Evolutionary conservation across 305 asterid species (phyloP).

Genomic region (Withania somnifera): DNA sequence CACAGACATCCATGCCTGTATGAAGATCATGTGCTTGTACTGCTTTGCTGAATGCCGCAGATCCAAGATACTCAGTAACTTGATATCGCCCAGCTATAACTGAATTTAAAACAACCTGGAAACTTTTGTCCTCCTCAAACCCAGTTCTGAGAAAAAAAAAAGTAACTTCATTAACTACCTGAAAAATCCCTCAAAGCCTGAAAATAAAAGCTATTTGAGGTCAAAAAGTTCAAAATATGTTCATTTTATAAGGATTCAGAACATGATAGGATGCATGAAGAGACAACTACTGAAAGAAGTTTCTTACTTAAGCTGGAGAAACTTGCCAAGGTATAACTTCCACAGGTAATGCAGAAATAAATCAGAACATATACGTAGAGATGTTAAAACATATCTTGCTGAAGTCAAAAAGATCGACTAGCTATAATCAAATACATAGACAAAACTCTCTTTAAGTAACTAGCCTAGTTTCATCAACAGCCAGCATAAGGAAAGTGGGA

Average conservation of each 20-base stretch:
- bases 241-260: neutral
- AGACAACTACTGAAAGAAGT: neutral
- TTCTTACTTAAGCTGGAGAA: neutral
- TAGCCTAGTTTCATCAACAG: neutral
- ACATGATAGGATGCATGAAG: neutral
- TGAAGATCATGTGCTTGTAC: conserved; percentile 89
- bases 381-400: neutral
- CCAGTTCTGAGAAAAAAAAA: conserved; percentile 55
- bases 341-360: neutral
- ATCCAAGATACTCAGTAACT: conserved; percentile 88
- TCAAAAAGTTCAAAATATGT: neutral
- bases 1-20: conserved; percentile 86
- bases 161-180: conserved; percentile 4
- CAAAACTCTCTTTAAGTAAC: neutral
- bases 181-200: neutral
- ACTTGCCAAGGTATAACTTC: neutral
- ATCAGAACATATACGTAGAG: neutral
- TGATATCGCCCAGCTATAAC: conserved; percentile 85
- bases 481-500: neutral
- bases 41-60: conserved; percentile 92
- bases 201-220: neutral
- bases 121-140: conserved; percentile 85
- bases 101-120: conserved; percentile 65
- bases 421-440: neutral
- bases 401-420: neutral